Percentiles rank a stretch among this genome's conserved stretches.
These are phyloP conservation scores for Leishmania braziliensis DNA, from an alignment of 208 protist genomes.

Conservation along the genomic window DNA sequence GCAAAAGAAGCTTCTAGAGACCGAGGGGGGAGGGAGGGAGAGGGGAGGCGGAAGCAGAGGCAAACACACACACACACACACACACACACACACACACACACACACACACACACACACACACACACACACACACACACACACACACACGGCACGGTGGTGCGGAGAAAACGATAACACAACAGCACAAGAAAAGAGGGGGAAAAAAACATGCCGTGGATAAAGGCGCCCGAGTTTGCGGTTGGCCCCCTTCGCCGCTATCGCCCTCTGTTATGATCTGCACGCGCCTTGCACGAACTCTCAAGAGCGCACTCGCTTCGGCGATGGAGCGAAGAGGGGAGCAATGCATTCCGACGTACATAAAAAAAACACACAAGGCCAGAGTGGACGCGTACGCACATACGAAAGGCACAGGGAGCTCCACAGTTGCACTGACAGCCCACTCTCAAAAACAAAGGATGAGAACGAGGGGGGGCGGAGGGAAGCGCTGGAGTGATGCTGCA, in stretches of 20 bases:
- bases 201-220: not conserved
- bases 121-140: not conserved
- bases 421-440: not conserved
- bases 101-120: not conserved
- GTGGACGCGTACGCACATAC: no score
- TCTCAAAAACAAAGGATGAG: not conserved
- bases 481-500: not conserved
- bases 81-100: not conserved
- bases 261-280: no score
- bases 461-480: not conserved
- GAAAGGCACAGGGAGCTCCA: not conserved
- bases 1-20: not conserved
- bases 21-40: not conserved
- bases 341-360: no score
- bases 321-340: no score
- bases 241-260: no score
- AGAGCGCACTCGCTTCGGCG: no score
- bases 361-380: no score
- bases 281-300: no score
- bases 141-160: not conserved
- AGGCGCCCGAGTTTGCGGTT: no score
- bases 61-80: not conserved
- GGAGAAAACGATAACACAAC: not conserved
- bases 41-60: not conserved
- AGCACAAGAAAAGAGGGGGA: not conserved